These are phyloP conservation scores for Eimeria zaria DNA, from an alignment of 169 alveolate species.

Conservation along the genomic window DNA sequence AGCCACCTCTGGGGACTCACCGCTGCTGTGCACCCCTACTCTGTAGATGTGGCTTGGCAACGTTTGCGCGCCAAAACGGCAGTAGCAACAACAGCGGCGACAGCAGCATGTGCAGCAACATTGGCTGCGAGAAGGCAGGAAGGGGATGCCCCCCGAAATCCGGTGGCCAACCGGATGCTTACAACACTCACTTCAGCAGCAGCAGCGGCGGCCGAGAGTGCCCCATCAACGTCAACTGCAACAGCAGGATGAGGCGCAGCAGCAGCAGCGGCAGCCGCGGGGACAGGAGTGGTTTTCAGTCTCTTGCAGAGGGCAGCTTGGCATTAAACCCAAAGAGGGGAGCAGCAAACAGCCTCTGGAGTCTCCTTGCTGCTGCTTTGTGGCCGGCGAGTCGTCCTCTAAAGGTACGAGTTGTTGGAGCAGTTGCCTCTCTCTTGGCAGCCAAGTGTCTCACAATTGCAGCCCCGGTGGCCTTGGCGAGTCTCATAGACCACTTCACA, in stretches of 20 bases:
- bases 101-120: conserved; percentile 44
- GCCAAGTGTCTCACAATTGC: conserved; percentile 88
- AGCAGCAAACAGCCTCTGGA: conserved; percentile 8
- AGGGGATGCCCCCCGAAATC: background rate
- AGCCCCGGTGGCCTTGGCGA: conserved; percentile 87
- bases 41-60: background rate
- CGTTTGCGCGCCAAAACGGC: background rate
- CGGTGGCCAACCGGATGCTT: background rate
- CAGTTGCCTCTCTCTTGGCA: conserved; percentile 61
- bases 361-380: conserved; percentile 52
- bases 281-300: background rate
- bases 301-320: background rate
- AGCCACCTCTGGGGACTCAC: background rate
- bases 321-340: background rate
- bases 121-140: background rate
- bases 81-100: background rate
- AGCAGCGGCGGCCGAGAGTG: background rate
- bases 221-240: background rate
- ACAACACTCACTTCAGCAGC: background rate
- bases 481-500: conserved; percentile 83
- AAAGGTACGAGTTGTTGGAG: conserved; percentile 48
- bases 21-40: conserved; percentile 23
- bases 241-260: conserved; percentile 31
- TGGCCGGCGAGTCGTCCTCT: conserved; percentile 76
- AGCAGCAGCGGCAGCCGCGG: background rate